Evolutionary conservation across 352 stramenopile genomes (phyloP).

Genomic region (Plasmopara halstedii): DNA sequence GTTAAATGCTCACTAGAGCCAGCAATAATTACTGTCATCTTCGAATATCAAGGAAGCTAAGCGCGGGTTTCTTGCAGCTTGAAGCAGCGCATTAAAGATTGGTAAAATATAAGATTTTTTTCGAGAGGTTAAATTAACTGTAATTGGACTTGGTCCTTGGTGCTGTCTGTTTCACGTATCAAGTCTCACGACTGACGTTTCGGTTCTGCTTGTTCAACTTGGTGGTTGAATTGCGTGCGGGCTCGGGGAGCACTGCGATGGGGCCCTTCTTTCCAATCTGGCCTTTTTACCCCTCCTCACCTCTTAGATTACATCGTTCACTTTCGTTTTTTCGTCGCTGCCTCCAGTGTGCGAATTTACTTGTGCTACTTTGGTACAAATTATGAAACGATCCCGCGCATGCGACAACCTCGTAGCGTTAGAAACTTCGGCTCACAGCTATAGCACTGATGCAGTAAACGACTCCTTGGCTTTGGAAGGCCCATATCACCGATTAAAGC

Average conservation of each 20-base stretch:
- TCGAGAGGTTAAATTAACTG: not conserved
- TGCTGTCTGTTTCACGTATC: not conserved
- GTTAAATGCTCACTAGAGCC: not conserved
- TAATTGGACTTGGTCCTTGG: not conserved
- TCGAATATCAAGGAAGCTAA: not conserved
- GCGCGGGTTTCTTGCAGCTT: not conserved
- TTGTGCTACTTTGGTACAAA: slow-evolving; percentile 2
- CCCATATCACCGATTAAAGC: slow-evolving; percentile 17
- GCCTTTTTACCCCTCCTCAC: slow-evolving; percentile 5
- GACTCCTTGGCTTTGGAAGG: slow-evolving; percentile 11
- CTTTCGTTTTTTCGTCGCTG: slow-evolving; percentile 22
- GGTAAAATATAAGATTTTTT: not conserved
- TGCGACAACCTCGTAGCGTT: slow-evolving; percentile 59
- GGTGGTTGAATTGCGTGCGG: slow-evolving; percentile 22
- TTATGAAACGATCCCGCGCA: slow-evolving; percentile 65
- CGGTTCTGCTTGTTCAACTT: slow-evolving; percentile 24
- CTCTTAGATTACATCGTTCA: slow-evolving; percentile 17
- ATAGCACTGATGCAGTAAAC: slow-evolving; percentile 2
- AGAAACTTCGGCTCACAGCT: slow-evolving; percentile 11
- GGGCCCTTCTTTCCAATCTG: slow-evolving; percentile 2
- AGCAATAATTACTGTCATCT: not conserved
- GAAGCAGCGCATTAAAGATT: not conserved
- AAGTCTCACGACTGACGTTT: slow-evolving; percentile 10
- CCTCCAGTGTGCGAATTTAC: slow-evolving; percentile 6
- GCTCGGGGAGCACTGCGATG: slow-evolving; percentile 10